Evolutionary conservation across 192 early-diverging fungal species (phyloP).

Genomic region (Phycomyces blakesleeanus): DNA sequence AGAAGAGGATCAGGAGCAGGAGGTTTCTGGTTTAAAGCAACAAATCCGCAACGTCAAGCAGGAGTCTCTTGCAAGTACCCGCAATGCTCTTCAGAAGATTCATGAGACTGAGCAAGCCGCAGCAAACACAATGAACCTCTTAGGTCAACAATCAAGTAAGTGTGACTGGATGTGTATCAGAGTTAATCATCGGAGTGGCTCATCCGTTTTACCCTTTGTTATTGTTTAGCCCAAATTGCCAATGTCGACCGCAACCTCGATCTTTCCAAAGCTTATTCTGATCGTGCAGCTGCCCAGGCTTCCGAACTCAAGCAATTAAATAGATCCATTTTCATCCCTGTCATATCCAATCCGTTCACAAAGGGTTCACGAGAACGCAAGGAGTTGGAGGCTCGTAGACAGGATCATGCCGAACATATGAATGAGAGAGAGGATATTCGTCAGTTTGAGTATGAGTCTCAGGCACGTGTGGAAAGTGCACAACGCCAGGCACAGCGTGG

Average conservation of each 20-base stretch:
- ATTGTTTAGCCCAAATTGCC: constrained; percentile 36
- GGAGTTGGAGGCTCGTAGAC: constrained; percentile 49
- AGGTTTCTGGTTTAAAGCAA: constrained; percentile 55
- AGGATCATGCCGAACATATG: constrained; percentile 49
- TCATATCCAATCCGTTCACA: constrained; percentile 66
- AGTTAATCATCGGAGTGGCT: background rate
- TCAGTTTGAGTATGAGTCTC: constrained; percentile 51
- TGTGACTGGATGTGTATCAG: background rate
- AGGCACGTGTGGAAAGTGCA: constrained; percentile 52
- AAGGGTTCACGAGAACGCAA: constrained; percentile 54
- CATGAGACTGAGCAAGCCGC: constrained; percentile 58
- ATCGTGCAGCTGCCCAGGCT: constrained; percentile 49
- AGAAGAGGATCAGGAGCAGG: constrained; percentile 59
- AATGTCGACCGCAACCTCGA: constrained; percentile 65
- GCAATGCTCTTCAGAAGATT: constrained; percentile 58
- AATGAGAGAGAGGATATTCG: constrained; percentile 50
- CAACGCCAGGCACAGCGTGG: constrained; percentile 35
- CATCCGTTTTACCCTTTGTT: background rate
- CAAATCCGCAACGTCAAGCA: constrained; percentile 60
- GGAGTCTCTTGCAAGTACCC: constrained; percentile 65
- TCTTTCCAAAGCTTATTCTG: constrained; percentile 55
- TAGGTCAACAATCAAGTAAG: constrained; percentile 62
- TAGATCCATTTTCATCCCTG: constrained; percentile 70
- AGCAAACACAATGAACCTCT: constrained; percentile 56
- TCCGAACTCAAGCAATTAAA: constrained; percentile 62